Evolutionary conservation across 208 protist genomes (phyloP).

Genomic region (Balamuthia mandrillaris): DNA sequence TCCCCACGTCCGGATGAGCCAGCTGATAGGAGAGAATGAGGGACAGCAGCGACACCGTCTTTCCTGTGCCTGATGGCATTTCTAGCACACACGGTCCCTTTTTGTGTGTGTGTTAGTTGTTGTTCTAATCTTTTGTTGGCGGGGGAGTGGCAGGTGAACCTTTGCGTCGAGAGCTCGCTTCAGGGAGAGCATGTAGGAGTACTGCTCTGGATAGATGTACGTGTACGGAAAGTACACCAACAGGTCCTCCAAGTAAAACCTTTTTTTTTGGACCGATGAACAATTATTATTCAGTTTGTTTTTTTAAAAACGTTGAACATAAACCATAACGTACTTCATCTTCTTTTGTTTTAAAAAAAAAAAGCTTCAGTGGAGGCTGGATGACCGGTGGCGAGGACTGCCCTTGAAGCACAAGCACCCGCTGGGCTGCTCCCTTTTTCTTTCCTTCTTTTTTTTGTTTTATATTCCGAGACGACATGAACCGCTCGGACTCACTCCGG

Average conservation of each 20-base stretch:
- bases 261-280: no score
- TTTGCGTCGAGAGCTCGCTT: conserved; percentile 83
- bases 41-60: conserved; percentile 96
- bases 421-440: no score
- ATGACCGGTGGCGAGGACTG: no score
- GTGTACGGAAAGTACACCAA: conserved; percentile 96
- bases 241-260: conserved; percentile 91
- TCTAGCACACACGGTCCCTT: conserved; percentile 94
- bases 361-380: no score
- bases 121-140: not conserved
- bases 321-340: no score
- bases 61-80: conserved; percentile 98
- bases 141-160: not conserved
- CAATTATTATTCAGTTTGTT: no score
- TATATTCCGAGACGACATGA: no score
- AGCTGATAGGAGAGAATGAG: conserved; percentile 82
- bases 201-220: conserved; percentile 98
- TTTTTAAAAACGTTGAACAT: no score
- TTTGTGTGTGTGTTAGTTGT: not conserved
- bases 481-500: no score
- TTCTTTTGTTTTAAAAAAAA: no score
- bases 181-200: conserved; percentile 95
- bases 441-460: no score
- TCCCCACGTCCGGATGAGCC: conserved; percentile 84
- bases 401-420: no score